Conservation (phyloP, 306 rosid genomes). For the Dalbergia cochinchinensis region DNA sequence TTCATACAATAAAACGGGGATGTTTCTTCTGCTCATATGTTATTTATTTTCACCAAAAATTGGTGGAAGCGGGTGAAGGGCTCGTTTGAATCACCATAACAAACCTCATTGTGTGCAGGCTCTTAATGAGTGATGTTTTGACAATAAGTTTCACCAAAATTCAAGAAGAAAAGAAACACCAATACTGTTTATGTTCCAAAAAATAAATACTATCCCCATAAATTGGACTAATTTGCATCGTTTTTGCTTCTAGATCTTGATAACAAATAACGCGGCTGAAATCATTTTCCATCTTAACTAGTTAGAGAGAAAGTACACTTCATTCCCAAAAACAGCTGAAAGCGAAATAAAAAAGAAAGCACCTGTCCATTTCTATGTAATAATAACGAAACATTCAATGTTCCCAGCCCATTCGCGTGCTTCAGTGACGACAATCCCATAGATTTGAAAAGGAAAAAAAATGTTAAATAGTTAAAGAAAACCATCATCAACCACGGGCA, state of each 20-base stretch:
- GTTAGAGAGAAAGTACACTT: background rate
- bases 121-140: slow-evolving; percentile 28
- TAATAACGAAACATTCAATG: background rate
- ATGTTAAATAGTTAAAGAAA: background rate
- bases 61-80: background rate
- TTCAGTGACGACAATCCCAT: background rate
- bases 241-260: background rate
- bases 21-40: background rate
- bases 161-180: background rate
- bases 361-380: background rate
- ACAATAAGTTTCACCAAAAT: slow-evolving; percentile 22
- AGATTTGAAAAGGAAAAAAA: background rate
- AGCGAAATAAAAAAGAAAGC: background rate
- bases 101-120: no score
- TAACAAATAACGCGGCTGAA: background rate
- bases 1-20: background rate
- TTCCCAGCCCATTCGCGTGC: background rate
- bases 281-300: background rate
- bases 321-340: background rate
- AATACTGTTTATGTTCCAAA: background rate
- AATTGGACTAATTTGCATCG: background rate
- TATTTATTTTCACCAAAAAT: slow-evolving; percentile 11
- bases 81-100: background rate
- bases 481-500: slow-evolving; percentile 16
- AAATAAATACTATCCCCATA: background rate